Base-by-base conservation (phyloP, 352 stramenopile species). In the Phytophthora pluvialis region DNA sequence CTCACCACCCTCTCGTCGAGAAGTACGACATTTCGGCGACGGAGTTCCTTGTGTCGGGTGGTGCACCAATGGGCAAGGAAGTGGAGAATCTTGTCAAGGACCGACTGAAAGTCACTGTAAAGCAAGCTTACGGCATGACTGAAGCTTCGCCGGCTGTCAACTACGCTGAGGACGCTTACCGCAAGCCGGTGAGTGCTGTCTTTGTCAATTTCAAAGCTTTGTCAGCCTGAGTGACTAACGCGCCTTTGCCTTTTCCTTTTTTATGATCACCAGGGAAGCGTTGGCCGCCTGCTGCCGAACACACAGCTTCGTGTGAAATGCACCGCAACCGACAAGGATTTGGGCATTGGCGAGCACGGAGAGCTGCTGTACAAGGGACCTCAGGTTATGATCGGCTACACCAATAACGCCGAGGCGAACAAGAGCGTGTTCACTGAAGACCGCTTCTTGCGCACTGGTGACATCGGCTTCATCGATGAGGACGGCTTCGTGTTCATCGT, bases 351-450 rank as follows among this genome's bases (percentile, higher is more conserved):
- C 8, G 56, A 77, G 38, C 56, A 64, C 32, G 94, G 94, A n/a
- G 94, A 98, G 64, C 62, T 98, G 13, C 75, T 88, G 21, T 93
- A 94, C 60, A 88, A 91, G 40, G 89, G 89, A 2, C 95, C 94
- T 6, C 93, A 98, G 66, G 85, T 98, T 16, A 98, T 98, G 94
- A 72, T 92, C 46, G 93, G 95, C 12, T 98, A 98, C 67, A 73
- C 96, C 0, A 87, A 97, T 64, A 86, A 96, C 54, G 58, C 76
- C 0, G 88, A 97, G 25, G 91, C 92, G 39, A 98, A 93, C 38
- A 71, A 70, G 49, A 73, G 77, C 47, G 91, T 86, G 38, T 73
- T 98, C 36, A 93, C 77, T 12, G 48, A 85, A 35, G 82, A 91
- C 42, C 84, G 89, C 1, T 98, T 91, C 72, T 64, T 98, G 31